Percentiles rank a stretch among this genome's conserved stretches.
These are phyloP conservation scores for Trametes villosa DNA, from an alignment of 768 basidiomycete species.

Conservation along the genomic window DNA sequence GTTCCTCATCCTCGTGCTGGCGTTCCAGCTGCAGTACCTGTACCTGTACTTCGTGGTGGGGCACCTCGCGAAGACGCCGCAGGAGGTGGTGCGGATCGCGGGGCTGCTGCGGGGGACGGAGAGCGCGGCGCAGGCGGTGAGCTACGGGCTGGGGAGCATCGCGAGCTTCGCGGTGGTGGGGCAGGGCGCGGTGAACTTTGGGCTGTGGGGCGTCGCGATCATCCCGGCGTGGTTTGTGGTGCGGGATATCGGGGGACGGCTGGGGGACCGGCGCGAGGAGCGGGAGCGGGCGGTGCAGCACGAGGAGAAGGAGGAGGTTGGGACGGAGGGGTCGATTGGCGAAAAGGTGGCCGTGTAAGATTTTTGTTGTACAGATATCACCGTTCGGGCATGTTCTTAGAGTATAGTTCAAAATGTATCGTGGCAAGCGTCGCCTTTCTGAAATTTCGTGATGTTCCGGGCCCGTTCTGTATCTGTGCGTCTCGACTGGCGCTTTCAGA, in stretches of 20 bases:
- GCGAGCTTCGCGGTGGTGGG: conserved; percentile 9
- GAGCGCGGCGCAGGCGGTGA: conserved; percentile 17
- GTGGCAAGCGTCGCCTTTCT: too few relatives aligned
- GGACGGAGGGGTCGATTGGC: background rate
- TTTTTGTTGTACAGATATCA: background rate
- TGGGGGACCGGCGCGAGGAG: conserved; percentile 11
- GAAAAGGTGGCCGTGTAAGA: conserved; percentile 11
- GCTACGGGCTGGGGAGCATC: conserved; percentile 15
- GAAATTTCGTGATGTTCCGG: too few relatives aligned
- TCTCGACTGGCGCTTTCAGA: too few relatives aligned
- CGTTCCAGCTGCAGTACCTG: conserved; percentile 20
- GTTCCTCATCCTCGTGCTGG: conserved; percentile 18
- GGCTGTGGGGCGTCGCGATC: conserved; percentile 11
- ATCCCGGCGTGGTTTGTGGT: conserved; percentile 16
- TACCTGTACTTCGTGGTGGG: conserved; percentile 21
- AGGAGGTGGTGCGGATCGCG: conserved; percentile 17
- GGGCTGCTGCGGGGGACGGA: conserved; percentile 15
- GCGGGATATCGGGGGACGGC: conserved; percentile 2
- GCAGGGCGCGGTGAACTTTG: conserved; percentile 15
- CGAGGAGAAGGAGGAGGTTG: background rate
- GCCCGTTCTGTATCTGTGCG: too few relatives aligned
- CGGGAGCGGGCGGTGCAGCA: conserved; percentile 3
- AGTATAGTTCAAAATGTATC: background rate
- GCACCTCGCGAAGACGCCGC: conserved; percentile 14
- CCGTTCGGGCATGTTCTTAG: background rate